Base-by-base conservation (phyloP, 2,329 filamentous ascomycete species). In the Coniochaeta sp. region DNA sequence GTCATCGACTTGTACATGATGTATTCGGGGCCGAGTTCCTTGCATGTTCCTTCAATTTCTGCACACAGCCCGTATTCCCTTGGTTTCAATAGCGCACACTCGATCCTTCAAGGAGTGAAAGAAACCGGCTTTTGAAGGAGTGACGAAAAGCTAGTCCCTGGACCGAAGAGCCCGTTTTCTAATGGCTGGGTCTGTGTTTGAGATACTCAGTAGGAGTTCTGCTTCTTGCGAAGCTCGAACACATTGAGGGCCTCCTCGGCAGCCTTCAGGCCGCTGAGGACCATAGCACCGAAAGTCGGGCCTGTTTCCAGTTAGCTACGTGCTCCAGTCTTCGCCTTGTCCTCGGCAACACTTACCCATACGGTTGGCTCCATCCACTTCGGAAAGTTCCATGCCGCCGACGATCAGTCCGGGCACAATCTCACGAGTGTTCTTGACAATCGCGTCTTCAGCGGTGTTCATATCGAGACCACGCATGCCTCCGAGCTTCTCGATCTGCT, bases 401-500 rank as follows among this genome's bases (percentile, higher is more conserved):
- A 96, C 89, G 68, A 96, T 91, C 64, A 97, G 79, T 30, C 93
- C 92, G 6, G 91, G 91, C 16, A 92, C 86, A 62, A 97, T 83
- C 80, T 96, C 92, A 62, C 92, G 87, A 7, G 92, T 96, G 66
- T 89, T 82, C 81, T 95, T 96, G 72, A 96, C 92, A 67, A 97
- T 96, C 55, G 92, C 91, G 68, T 97, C 92, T 75, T 97, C 92
- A 52, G 92, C 92, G 1, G 81, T 79, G 76, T 92, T 90, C 92
- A 96, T 97, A 75, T 97, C 92, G 19, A 97, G 80, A 9, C 92
- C 93, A 61, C 92, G 87, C 92, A 97, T 97, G 65, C 92, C 92
- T 60, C 91, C 91, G 2, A 96, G 85, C 75, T 90, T 87, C 72
- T 91, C 87, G 62, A 96, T 81, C 66, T 86, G 84, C 74, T 89